These are phyloP conservation scores for Penstemon davidsonii DNA, from an alignment of 257 asterid genomes.

Conservation along the genomic window DNA sequence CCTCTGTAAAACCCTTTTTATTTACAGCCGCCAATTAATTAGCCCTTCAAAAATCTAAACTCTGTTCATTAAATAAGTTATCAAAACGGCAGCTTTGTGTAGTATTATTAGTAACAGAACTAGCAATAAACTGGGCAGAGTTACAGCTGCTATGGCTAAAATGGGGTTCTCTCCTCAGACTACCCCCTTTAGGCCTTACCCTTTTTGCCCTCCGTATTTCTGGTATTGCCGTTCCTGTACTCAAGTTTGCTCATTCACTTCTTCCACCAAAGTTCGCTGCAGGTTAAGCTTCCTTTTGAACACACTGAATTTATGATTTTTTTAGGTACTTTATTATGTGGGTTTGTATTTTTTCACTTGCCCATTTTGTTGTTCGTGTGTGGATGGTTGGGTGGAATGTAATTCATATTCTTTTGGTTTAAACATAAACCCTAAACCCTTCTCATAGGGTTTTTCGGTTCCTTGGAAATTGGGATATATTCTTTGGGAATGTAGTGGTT, in stretches of 20 bases:
- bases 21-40: conserved; percentile 33
- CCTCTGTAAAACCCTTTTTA: conserved; percentile 50
- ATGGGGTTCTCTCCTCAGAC: conserved; percentile 73
- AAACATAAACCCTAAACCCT: conserved; percentile 15
- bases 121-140: conserved; percentile 71
- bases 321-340: conserved; percentile 14
- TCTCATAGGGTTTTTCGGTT: background rate
- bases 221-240: conserved; percentile 54
- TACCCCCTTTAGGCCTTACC: conserved; percentile 48
- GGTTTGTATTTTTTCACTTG: conserved; percentile 12
- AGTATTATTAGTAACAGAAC: conserved; percentile 36
- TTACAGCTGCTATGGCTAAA: conserved; percentile 64
- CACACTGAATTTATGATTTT: background rate
- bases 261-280: conserved; percentile 45
- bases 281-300: conserved; percentile 46
- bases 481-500: background rate
- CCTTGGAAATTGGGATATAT: background rate
- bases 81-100: conserved; percentile 74
- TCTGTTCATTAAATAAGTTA: conserved; percentile 14
- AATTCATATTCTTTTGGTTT: background rate
- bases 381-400: background rate
- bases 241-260: conserved; percentile 39
- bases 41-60: background rate
- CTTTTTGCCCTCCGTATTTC: conserved; percentile 50
- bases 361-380: background rate